Percentiles rank a stretch among this genome's conserved stretches.
Conservation (phyloP, 225 moss, liverwort and hornwort genomes). For the Polytrichum formosum region DNA sequence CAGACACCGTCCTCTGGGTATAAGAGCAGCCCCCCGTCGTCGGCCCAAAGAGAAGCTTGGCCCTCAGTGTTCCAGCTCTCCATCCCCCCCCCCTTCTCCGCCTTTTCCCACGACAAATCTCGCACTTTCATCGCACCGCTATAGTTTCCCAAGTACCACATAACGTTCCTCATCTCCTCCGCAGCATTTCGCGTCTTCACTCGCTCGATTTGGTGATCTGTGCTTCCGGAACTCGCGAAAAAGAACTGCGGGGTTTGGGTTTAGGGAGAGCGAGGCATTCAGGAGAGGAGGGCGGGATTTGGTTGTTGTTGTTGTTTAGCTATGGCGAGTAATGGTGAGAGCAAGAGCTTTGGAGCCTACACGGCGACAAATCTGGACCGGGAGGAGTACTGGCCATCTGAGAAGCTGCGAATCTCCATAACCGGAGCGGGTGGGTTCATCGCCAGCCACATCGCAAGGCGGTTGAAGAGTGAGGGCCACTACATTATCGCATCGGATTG, state of each 20-base stretch:
- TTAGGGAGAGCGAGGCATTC: background rate
- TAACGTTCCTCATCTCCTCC: no score
- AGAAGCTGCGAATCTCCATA: slow-evolving; percentile 68
- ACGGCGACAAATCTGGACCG: slow-evolving; percentile 76
- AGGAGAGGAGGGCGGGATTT: background rate
- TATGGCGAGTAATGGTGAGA: background rate
- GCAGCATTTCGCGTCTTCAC: no score
- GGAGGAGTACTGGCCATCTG: slow-evolving; percentile 68
- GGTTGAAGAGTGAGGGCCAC: slow-evolving; percentile 74
- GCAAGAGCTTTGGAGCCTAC: slow-evolving; percentile 52
- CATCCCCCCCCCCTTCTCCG: no score
- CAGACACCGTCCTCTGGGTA: no score
- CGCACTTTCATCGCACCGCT: no score
- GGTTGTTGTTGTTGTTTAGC: background rate
- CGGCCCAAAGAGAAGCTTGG: no score
- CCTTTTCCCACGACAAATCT: no score
- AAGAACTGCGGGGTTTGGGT: background rate
- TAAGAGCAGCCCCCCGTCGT: no score
- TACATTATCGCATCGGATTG: slow-evolving; percentile 84
- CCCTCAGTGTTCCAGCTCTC: no score
- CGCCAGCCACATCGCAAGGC: slow-evolving; percentile 77
- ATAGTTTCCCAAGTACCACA: no score
- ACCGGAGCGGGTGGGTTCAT: slow-evolving; percentile 88
- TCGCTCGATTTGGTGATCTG: no score
- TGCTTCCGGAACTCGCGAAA: no score